phyloP scores from a whole-genome alignment of 345 rosid species.

The Acer yangbiense region DNA sequence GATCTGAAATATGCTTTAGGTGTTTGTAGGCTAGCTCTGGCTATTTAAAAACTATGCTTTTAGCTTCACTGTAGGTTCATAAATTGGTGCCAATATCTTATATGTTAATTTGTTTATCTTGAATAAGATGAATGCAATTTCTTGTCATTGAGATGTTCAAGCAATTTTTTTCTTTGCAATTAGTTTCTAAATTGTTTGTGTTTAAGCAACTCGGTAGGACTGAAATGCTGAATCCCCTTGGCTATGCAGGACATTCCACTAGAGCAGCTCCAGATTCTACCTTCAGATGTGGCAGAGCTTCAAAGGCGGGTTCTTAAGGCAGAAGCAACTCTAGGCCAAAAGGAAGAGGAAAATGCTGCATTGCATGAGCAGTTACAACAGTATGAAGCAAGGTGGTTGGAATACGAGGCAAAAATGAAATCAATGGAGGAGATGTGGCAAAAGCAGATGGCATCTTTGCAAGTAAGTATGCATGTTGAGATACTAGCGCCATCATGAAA shows the following conservation, averaged over 20 bases:
- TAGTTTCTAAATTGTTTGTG: not conserved
- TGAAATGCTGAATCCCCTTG: conserved; percentile 14
- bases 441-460: conserved; percentile 86
- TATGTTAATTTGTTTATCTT: not conserved
- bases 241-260: conserved; percentile 51
- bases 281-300: conserved; percentile 66
- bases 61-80: not conserved
- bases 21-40: not conserved
- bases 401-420: conserved; percentile 86
- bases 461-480: conserved; percentile 45
- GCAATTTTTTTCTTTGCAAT: not conserved
- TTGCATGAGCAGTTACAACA: conserved; percentile 72
- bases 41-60: not conserved
- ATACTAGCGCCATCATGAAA: not conserved
- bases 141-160: not conserved
- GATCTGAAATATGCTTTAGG: not conserved
- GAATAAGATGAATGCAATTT: not conserved
- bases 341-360: conserved; percentile 82
- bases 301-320: conserved; percentile 68
- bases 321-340: conserved; percentile 64
- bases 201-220: conserved; percentile 4
- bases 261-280: conserved; percentile 60
- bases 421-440: conserved; percentile 96
- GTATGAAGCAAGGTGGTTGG: conserved; percentile 72
- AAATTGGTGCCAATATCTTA: not conserved